Base-by-base conservation (phyloP, 441 rosid species). In the Pelargonium australe region DNA sequence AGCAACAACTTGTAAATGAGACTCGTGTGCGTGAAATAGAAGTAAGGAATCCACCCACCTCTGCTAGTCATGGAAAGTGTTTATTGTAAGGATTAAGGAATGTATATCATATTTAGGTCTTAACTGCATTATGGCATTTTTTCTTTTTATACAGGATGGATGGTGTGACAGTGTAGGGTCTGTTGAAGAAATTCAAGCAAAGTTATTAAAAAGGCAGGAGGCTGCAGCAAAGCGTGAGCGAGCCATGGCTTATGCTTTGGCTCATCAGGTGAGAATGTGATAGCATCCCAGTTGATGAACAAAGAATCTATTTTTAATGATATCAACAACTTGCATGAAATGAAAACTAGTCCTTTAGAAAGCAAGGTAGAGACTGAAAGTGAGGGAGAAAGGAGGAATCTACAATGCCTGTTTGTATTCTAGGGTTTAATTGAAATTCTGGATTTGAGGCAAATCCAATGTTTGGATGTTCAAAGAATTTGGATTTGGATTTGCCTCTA, bases 161-260 rank as follows among this genome's bases (percentile, higher is more conserved):
- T 95, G 98, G 99, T 95, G 99, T 4, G 95, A 90, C 75, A 89
- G 95, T 75, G 84, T 85, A 73, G 99, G 99, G 55, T 95, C 98
- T 76, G 99, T 95, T 73, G 86, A 92, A 80, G 77, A 95, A 79
- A 95, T 95, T 74, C 99, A 95, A 84, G 80, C 96, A 67, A 95
- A 95, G 84, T 78, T 95, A 68, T 77, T 90, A 16, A 90, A 95
- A 86, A 82, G 97, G 77, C 96, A 92, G 83, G 94, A 88, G 80
- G 99, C 99, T 85, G 98, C 97, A 64, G 96, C 95, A 66, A 95
- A 95, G 84, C 97, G 99, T 64, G 99, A 95, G 84, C 89, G 98
- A 75, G 96, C 98, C 60, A 95, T 95, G 95, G 98, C 99, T 20
- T 95, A 95, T 87, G 99, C 99, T 78, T 73, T 95, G 78, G 86